phyloP scores from a whole-genome alignment of 148 eudicot genomes.

The Rhododendron kiyosumense region DNA sequence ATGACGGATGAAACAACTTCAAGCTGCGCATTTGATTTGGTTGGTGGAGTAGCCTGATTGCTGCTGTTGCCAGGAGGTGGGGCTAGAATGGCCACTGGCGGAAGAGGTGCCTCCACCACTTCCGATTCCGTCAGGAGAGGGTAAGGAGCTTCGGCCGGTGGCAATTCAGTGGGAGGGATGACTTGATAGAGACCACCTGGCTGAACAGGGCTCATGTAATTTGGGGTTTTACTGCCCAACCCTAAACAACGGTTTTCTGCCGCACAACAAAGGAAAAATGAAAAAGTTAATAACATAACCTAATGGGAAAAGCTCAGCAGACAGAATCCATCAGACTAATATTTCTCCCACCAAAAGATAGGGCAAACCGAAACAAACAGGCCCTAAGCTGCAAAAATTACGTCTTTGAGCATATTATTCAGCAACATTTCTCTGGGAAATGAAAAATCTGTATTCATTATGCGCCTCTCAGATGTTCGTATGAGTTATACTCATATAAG shows the following conservation, averaged over 20 bases:
- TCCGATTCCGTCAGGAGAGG: constrained; percentile 50
- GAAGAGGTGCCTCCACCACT: constrained; percentile 68
- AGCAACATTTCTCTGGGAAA: not conserved
- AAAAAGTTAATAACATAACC: not conserved
- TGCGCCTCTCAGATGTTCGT: not conserved
- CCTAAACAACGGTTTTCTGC: constrained; percentile 69
- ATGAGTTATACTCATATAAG: not conserved
- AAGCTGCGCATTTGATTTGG: constrained; percentile 27
- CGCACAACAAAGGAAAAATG: constrained; percentile 4
- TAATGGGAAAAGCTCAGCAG: not conserved
- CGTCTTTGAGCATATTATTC: not conserved
- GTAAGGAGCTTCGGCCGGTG: constrained; percentile 76
- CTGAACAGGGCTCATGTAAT: constrained; percentile 55
- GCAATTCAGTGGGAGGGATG: constrained; percentile 17
- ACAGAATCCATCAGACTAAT: not conserved
- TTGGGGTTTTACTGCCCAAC: constrained; percentile 21
- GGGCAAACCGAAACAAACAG: not conserved
- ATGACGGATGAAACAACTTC: constrained; percentile 19
- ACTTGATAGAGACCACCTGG: constrained; percentile 45
- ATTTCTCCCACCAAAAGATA: not conserved
- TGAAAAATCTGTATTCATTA: not conserved
- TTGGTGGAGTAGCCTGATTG: constrained; percentile 12
- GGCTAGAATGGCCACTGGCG: constrained; percentile 19
- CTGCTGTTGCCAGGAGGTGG: constrained; percentile 14
- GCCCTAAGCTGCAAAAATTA: not conserved